Evolutionary conservation across 805 yeast species (phyloP).

Genomic region (Millerozyma acaciae): DNA sequence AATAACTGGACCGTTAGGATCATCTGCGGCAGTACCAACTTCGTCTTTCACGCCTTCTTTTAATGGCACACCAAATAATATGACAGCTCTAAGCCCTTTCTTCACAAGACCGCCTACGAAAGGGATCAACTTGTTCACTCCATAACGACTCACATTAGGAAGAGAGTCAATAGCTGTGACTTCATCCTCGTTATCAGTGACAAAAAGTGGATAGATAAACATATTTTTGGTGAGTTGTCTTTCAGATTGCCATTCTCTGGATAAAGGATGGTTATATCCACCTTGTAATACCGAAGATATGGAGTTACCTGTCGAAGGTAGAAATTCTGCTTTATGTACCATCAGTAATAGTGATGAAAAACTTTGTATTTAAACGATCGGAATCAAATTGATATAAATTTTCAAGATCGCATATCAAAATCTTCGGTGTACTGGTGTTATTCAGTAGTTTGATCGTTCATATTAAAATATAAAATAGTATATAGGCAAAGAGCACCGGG

Average conservation of each 20-base stretch:
- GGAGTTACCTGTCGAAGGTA: slow-evolving; percentile 53
- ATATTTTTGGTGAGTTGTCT: slow-evolving; percentile 78
- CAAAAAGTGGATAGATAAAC: slow-evolving; percentile 90
- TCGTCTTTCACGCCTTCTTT: slow-evolving; percentile 73
- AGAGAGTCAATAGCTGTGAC: slow-evolving; percentile 69
- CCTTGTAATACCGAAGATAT: slow-evolving; percentile 83
- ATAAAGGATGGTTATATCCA: slow-evolving; percentile 87
- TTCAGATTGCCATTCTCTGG: slow-evolving; percentile 89
- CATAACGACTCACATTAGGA: slow-evolving; percentile 86
- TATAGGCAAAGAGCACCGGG: not conserved
- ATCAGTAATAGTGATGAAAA: slow-evolving; percentile 17
- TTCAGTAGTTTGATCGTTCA: too few species aligned
- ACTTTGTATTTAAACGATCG: not conserved
- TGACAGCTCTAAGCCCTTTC: slow-evolving; percentile 83
- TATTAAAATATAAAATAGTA: too few species aligned
- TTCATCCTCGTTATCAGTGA: slow-evolving; percentile 78
- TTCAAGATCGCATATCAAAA: not conserved
- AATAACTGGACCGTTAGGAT: slow-evolving; percentile 94
- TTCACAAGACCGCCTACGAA: slow-evolving; percentile 65
- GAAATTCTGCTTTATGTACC: slow-evolving; percentile 70
- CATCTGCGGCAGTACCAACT: slow-evolving; percentile 87
- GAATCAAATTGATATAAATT: too few species aligned
- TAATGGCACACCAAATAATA: slow-evolving; percentile 88
- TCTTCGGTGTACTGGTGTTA: too few species aligned
- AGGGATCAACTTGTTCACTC: slow-evolving; percentile 72